Conservation (phyloP, 352 stramenopile species). For the Globisporangium spinosum region DNA sequence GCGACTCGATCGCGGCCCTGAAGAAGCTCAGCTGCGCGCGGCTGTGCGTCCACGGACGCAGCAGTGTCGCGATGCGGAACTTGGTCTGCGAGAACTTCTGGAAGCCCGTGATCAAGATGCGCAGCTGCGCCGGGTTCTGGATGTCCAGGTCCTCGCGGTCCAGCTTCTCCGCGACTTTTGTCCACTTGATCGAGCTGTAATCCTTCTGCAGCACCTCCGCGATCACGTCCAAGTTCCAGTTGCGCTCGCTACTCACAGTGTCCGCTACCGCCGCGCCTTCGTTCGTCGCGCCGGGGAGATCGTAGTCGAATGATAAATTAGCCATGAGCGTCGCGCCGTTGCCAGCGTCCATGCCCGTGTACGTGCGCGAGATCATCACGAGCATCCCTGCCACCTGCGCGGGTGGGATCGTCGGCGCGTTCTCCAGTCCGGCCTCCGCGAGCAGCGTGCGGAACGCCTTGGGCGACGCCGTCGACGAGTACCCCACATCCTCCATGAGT, state of each 20-base stretch:
- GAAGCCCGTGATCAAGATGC: constrained; percentile 72
- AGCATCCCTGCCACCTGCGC: constrained; percentile 88
- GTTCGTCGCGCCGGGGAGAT: constrained; percentile 29
- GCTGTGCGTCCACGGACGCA: constrained; percentile 78
- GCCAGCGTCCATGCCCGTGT: constrained; percentile 53
- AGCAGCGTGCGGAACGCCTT: constrained; percentile 81
- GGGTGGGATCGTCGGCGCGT: constrained; percentile 79
- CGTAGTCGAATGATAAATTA: constrained; percentile 77
- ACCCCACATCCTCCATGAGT: constrained; percentile 89
- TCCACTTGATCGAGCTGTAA: constrained; percentile 83
- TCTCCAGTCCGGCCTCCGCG: constrained; percentile 74
- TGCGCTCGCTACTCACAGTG: constrained; percentile 13
- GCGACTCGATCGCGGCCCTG: constrained; percentile 73
- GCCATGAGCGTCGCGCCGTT: constrained; percentile 78
- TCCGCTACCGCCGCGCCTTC: constrained; percentile 28
- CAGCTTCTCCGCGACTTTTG: constrained; percentile 82
- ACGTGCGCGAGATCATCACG: constrained; percentile 83
- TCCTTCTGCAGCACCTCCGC: constrained; percentile 82
- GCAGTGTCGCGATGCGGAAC: constrained; percentile 65
- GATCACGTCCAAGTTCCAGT: constrained; percentile 85
- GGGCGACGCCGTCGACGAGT: constrained; percentile 72
- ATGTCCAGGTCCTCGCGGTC: constrained; percentile 75
- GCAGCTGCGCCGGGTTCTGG: constrained; percentile 56
- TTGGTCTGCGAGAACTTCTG: constrained; percentile 81
- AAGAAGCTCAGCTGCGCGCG: constrained; percentile 74